phyloP scores from a whole-genome alignment of 257 asterid species.

The Eustoma russellianum region DNA sequence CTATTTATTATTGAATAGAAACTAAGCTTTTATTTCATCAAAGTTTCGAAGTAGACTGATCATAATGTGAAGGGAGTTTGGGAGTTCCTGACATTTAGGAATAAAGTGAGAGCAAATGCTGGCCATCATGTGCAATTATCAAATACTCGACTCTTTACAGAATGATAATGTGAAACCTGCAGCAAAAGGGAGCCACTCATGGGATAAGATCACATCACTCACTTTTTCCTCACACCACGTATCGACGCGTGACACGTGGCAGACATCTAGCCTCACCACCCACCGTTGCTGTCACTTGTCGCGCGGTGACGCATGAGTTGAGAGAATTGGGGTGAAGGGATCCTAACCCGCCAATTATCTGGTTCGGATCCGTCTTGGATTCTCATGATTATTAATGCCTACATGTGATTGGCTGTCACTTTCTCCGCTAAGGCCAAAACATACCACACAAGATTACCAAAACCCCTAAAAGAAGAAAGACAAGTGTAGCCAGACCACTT shows the following conservation, averaged over 20 bases:
- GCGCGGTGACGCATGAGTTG: too few species aligned
- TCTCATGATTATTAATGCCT: background rate
- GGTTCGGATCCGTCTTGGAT: constrained; percentile 8
- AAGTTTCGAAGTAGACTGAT: too few species aligned
- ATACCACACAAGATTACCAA: constrained; percentile 18
- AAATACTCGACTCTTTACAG: constrained; percentile 11
- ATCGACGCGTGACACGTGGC: too few species aligned
- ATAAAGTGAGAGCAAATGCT: constrained; percentile 9
- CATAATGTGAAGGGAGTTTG: too few species aligned
- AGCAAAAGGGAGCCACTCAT: constrained; percentile 14
- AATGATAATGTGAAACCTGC: background rate
- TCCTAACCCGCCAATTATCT: too few species aligned
- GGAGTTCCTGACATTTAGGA: background rate
- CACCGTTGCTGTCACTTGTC: too few species aligned
- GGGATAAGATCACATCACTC: too few species aligned
- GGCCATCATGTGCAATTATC: constrained; percentile 19
- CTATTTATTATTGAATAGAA: too few species aligned
- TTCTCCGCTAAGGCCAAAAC: constrained; percentile 3
- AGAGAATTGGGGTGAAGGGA: too few species aligned
- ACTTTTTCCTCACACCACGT: too few species aligned
- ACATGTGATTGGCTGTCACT: constrained; percentile 24
- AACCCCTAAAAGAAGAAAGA: constrained; percentile 10
- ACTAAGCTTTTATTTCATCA: too few species aligned
- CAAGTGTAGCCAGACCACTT: constrained; percentile 11
- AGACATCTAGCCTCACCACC: too few species aligned